Base-by-base conservation (phyloP, 306 rosid species). In the Rubus parviflorus region DNA sequence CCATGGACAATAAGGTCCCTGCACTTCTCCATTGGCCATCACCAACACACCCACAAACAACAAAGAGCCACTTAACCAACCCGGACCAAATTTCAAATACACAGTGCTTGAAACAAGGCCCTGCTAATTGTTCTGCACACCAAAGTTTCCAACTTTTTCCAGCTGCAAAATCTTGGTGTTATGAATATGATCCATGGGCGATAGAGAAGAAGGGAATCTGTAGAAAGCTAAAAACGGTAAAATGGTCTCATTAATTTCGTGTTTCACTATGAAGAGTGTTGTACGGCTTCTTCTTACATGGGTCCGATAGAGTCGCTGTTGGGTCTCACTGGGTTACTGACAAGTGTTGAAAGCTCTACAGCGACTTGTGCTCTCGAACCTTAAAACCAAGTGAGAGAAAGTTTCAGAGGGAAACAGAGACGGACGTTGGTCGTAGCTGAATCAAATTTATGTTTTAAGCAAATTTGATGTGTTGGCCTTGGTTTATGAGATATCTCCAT, bases 321-420 rank as follows among this genome's bases (percentile, higher is more conserved):
- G 5, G 52, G 79, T 49, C 67, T 51, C 61, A 20, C 83, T 47
- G 83, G 58, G 79, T 60, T 53, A 19, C 42, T 71, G 88, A 85
- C 78, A 86, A 64, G 73, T 86, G 88, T 80, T 72, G 56, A 63
- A 79, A 79, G 40, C 47, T 75, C 19, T 20, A 41, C 72, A 79
- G 89, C 97, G 89, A 88, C 64, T 80, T 87, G 79, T 82, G 53
- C 96, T 90, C 97, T 70, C 84, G 70, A 38, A 73, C 90, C 89
- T 81, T 81, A 62, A 56, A 87, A 49, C 79, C 42, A n/a, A 70
- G 77, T 47, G 77, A 47, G 40, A 79, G 49, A 72, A 45, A 77
- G 62, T 76, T 66, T 64, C 52, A 30, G 58, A 40, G 74, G 41
- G 73, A 40, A 65, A 58, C 57, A 38, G 41, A 51, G 73, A 7